Conservation (phyloP, 768 basidiomycete genomes). For the Suillus alpinus region DNA sequence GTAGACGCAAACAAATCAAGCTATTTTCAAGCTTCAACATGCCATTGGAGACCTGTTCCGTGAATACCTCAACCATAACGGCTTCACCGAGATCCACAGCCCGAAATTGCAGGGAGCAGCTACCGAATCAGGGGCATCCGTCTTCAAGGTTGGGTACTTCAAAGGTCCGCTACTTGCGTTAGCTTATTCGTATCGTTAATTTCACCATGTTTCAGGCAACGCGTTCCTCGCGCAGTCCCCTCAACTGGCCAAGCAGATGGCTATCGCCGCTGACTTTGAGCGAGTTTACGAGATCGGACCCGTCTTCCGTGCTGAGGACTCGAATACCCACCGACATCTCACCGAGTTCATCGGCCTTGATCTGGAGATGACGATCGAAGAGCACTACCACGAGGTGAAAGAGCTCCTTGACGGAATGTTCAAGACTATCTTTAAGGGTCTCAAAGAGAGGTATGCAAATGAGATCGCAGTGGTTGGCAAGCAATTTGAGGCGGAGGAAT, state of each 20-base stretch:
- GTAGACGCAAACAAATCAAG: constrained; percentile 93
- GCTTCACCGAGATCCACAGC: constrained; percentile 94
- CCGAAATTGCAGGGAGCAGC: constrained; percentile 97
- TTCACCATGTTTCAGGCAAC: constrained; percentile 47
- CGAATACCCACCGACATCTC: constrained; percentile 96
- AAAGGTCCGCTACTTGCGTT: constrained; percentile 52
- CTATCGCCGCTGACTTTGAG: constrained; percentile 97
- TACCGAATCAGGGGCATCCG: constrained; percentile 94
- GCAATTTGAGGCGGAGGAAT: constrained; percentile 95
- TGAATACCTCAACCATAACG: constrained; percentile 64
- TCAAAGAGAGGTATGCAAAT: constrained; percentile 69
- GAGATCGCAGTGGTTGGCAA: constrained; percentile 81
- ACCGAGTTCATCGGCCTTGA: constrained; percentile 99
- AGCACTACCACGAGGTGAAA: constrained; percentile 98
- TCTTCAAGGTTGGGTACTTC: constrained; percentile 98
- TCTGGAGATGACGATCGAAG: constrained; percentile 98
- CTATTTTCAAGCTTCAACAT: constrained; percentile 89
- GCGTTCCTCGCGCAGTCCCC: constrained; percentile 97
- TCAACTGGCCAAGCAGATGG: constrained; percentile 98
- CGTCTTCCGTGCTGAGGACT: constrained; percentile 97
- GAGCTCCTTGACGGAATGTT: constrained; percentile 88
- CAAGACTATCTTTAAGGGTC: constrained; percentile 79
- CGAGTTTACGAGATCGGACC: constrained; percentile 96
- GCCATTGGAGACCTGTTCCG: constrained; percentile 90
- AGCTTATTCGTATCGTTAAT: constrained; percentile 1